Evolutionary conservation across 768 basidiomycete species (phyloP).

Genomic region (Calocybe gangraenosa): DNA sequence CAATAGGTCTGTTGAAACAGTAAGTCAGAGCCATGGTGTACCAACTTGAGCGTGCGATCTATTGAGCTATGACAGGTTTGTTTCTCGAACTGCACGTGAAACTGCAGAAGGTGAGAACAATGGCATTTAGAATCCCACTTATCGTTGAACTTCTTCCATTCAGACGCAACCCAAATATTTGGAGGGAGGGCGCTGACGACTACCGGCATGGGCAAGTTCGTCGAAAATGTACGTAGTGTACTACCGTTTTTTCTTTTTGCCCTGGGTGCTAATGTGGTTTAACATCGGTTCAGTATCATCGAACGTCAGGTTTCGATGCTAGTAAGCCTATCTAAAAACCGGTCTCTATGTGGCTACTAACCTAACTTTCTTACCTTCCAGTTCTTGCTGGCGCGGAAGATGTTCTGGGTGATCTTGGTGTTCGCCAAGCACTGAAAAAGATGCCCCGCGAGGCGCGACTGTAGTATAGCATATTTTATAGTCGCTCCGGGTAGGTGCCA

Average conservation of each 20-base stretch:
- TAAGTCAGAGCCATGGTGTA: constrained; percentile 28
- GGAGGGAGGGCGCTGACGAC: constrained; percentile 86
- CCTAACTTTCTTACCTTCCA: constrained; percentile 11
- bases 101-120: constrained; percentile 54
- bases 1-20: constrained; percentile 88
- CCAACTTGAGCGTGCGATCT: background rate
- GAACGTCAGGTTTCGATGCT: constrained; percentile 80
- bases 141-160: constrained; percentile 26
- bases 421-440: constrained; percentile 67
- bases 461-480: constrained; percentile 18
- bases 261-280: background rate
- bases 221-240: constrained; percentile 63
- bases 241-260: background rate
- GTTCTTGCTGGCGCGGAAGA: constrained; percentile 79
- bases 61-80: constrained; percentile 40
- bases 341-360: constrained; percentile 4
- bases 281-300: constrained; percentile 55
- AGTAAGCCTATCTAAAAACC: constrained; percentile 33
- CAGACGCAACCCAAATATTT: constrained; percentile 81
- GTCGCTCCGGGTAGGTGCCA: too few species aligned
- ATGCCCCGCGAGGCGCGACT: constrained; percentile 45
- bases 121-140: constrained; percentile 24
- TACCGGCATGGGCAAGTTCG: constrained; percentile 81
- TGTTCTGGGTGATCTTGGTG: constrained; percentile 69
- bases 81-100: constrained; percentile 63